Evolutionary conservation across 2,329 filamentous ascomycete genomes (phyloP).

Genomic region (Cladosporium sp.): DNA sequence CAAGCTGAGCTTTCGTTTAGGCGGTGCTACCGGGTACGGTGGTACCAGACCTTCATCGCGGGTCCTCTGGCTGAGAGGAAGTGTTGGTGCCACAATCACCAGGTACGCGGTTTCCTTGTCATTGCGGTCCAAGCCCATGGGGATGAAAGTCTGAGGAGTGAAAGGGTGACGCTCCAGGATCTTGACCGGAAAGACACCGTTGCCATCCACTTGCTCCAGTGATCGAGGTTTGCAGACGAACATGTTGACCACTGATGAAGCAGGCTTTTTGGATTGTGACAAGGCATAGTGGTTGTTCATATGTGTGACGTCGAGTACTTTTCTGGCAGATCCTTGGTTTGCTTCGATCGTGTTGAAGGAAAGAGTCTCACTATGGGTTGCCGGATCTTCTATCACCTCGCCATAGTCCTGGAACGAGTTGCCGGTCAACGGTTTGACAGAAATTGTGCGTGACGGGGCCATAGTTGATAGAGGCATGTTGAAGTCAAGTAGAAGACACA

Average conservation of each 20-base stretch:
- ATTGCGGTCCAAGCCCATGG: slow-evolving; percentile 57
- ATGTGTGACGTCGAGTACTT: slow-evolving; percentile 76
- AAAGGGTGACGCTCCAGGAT: slow-evolving; percentile 90
- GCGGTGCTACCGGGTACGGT: slow-evolving; percentile 40
- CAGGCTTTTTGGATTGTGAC: slow-evolving; percentile 55
- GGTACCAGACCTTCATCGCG: slow-evolving; percentile 23
- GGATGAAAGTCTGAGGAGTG: slow-evolving; percentile 90
- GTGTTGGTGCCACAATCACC: slow-evolving; percentile 81
- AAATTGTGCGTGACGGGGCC: slow-evolving; percentile 42
- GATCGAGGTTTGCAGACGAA: slow-evolving; percentile 75
- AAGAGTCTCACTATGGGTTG: slow-evolving; percentile 41
- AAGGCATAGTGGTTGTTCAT: slow-evolving; percentile 67
- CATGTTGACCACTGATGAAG: slow-evolving; percentile 72
- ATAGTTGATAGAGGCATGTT: slow-evolving; percentile 37
- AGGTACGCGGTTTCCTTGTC: slow-evolving; percentile 59
- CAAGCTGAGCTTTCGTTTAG: slow-evolving; percentile 24
- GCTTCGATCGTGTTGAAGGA: slow-evolving; percentile 47
- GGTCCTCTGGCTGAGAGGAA: slow-evolving; percentile 41
- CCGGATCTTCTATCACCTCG: slow-evolving; percentile 69
- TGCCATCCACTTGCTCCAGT: slow-evolving; percentile 36
- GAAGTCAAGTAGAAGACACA: neutral
- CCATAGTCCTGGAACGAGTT: slow-evolving; percentile 74
- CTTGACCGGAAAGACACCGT: slow-evolving; percentile 56
- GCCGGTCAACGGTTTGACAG: slow-evolving; percentile 58
- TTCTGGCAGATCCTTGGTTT: slow-evolving; percentile 87